Evolutionary conservation across 139 green algal genomes (phyloP), one percentile per base, ranked within the genome.

Genomic region (Chloropicon primus): DNA sequence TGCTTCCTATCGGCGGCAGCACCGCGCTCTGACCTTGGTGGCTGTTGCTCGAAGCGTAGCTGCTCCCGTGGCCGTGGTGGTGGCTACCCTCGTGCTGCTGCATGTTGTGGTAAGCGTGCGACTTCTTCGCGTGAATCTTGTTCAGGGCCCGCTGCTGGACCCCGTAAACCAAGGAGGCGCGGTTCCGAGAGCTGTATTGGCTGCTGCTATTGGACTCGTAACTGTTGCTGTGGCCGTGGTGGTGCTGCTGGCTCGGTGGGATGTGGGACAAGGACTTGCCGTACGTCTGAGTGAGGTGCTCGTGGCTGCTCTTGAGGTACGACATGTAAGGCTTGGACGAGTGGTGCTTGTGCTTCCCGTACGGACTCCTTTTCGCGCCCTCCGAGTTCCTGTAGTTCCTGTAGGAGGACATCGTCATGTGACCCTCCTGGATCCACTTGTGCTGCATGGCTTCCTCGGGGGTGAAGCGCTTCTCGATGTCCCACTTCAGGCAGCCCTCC

Each of bases 391-490:
- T 62, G 41, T 62, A 62, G 10, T 17, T 17, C 10, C 41, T 5
- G 41, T 62, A 62, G 41, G 41, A 62, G 10, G 41, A 62, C 41
- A 62, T 62, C 10, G 41, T 62, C 41, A 62, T 62, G 41, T 62
- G 41, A 17, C 41, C 41, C 41, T 92, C 84, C 29, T 79, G 80
- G 71, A 92, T 88, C 88, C 88, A 95, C 22, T 80, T 75, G 82
- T 95, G 90, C 72, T 82, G 75, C 75, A 93, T 74, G 17, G 90
- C 90, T 74, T 93, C 84, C 24, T 95, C 90, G 17, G 92, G 89
- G 0, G 89, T 91, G 73, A 92, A 79, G 62, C 92, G 82, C 22
- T 86, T 71, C 22, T 74, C 71, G 17, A 89, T 86, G 77, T 95
- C 86, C 92, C 92, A 96, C 1, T 78, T 83, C 22, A 96, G 78